Evolutionary conservation across 495 filamentous ascomycete species (phyloP).

Genomic region (Podospora anserina): DNA sequence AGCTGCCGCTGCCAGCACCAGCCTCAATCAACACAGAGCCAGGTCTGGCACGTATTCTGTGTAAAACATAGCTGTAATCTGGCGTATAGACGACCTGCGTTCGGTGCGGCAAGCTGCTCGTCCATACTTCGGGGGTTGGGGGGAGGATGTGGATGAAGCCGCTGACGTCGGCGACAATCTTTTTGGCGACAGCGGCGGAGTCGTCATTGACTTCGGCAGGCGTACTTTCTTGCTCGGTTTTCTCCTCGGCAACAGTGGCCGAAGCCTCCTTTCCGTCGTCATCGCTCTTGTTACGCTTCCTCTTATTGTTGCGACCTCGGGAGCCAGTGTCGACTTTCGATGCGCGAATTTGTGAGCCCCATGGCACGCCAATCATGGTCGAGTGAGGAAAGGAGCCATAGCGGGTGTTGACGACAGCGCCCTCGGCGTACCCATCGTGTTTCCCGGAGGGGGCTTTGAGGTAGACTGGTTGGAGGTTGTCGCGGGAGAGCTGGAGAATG

Average conservation of each 20-base stretch:
- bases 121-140: constrained; percentile 94
- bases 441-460: constrained; percentile 58
- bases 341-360: constrained; percentile 87
- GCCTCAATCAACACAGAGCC: constrained; percentile 85
- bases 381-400: constrained; percentile 94
- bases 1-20: constrained; percentile 89
- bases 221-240: constrained; percentile 22
- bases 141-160: constrained; percentile 89
- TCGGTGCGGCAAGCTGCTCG: constrained; percentile 79
- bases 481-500: constrained; percentile 79
- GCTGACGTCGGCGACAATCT: constrained; percentile 60
- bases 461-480: constrained; percentile 71
- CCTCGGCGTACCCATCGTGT: constrained; percentile 71
- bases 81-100: constrained; percentile 98
- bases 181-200: constrained; percentile 30
- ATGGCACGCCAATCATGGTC: constrained; percentile 75
- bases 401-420: constrained; percentile 83
- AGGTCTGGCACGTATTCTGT: constrained; percentile 76
- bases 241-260: constrained; percentile 30
- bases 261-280: constrained; percentile 33
- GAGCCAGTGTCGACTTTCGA: constrained; percentile 89
- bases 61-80: constrained; percentile 93
- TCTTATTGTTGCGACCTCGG: constrained; percentile 54
- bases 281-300: constrained; percentile 56
- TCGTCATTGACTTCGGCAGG: constrained; percentile 21